Evolutionary conservation across 2,329 filamentous ascomycete genomes (phyloP).

Genomic region (Trichoderma sp.): DNA sequence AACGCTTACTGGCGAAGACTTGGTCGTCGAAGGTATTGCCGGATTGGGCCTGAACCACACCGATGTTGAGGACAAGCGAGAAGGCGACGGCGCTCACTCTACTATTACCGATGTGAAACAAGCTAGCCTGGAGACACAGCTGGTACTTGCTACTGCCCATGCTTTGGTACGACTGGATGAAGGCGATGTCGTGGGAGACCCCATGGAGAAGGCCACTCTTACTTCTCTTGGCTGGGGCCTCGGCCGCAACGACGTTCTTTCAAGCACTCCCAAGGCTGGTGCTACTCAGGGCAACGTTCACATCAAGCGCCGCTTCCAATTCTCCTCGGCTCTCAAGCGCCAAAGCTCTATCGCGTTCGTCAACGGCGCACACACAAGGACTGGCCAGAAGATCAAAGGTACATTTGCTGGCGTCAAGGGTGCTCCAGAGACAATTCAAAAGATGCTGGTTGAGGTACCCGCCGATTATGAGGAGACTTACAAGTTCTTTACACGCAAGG

Average conservation of each 20-base stretch:
- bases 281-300: conserved; percentile 72
- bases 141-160: conserved; percentile 93
- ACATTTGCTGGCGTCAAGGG: conserved; percentile 97
- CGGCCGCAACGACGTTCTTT: conserved; percentile 84
- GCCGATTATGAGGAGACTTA: conserved; percentile 94
- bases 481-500: conserved; percentile 96
- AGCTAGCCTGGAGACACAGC: conserved; percentile 78
- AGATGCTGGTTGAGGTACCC: conserved; percentile 83
- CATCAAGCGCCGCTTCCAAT: conserved; percentile 96
- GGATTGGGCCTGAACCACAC: conserved; percentile 75
- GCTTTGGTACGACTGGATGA: conserved; percentile 95
- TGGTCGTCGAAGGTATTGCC: conserved; percentile 96
- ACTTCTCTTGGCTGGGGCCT: conserved; percentile 87
- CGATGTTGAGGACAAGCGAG: conserved; percentile 66
- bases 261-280: conserved; percentile 55
- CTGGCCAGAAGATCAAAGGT: conserved; percentile 74
- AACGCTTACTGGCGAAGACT: conserved; percentile 91
- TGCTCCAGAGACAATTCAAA: conserved; percentile 94
- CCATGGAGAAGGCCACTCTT: conserved; percentile 98
- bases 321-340: conserved; percentile 93
- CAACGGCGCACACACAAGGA: conserved; percentile 69
- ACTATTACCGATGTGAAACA: conserved; percentile 72
- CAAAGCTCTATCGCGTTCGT: conserved; percentile 93
- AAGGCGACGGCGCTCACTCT: conserved; percentile 81
- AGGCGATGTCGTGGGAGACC: conserved; percentile 94